Conservation (phyloP, 1,139 yeast genomes). For the Hyphopichia wangnamkhiaoensis region DNA sequence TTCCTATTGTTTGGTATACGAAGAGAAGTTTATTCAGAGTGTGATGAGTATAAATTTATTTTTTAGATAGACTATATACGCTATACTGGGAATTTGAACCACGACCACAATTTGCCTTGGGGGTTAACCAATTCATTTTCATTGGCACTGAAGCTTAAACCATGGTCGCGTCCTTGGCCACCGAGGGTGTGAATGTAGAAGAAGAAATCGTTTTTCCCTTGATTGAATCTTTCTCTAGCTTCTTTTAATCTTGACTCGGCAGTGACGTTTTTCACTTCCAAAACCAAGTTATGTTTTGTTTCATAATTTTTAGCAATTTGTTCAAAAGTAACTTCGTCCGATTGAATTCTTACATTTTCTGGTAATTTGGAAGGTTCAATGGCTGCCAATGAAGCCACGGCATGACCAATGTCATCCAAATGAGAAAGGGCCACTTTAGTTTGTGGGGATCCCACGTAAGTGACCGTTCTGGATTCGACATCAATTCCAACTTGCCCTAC, state of each 20-base stretch:
- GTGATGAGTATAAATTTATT: background rate
- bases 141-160: slow-evolving; percentile 30
- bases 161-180: slow-evolving; percentile 41
- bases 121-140: slow-evolving; percentile 60
- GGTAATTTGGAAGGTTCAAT: slow-evolving; percentile 43
- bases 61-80: background rate
- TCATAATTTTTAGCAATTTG: slow-evolving; percentile 45
- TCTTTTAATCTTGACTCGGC: slow-evolving; percentile 33
- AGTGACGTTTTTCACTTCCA: slow-evolving; percentile 27
- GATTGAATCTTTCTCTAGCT: slow-evolving; percentile 27
- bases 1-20: no score
- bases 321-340: slow-evolving; percentile 40
- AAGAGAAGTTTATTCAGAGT: no score
- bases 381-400: slow-evolving; percentile 43
- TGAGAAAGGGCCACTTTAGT: slow-evolving; percentile 32
- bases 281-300: slow-evolving; percentile 34
- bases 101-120: slow-evolving; percentile 51
- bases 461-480: slow-evolving; percentile 31
- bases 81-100: no score
- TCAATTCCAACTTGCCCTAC: slow-evolving; percentile 42
- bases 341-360: slow-evolving; percentile 43
- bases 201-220: slow-evolving; percentile 19
- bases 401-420: slow-evolving; percentile 50
- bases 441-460: slow-evolving; percentile 45
- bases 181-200: slow-evolving; percentile 34